A percentile compares a stretch with the other conserved stretches of the same genome.
Conservation (phyloP, 2,329 filamentous ascomycete genomes). For the Magnaporthales sp. region DNA sequence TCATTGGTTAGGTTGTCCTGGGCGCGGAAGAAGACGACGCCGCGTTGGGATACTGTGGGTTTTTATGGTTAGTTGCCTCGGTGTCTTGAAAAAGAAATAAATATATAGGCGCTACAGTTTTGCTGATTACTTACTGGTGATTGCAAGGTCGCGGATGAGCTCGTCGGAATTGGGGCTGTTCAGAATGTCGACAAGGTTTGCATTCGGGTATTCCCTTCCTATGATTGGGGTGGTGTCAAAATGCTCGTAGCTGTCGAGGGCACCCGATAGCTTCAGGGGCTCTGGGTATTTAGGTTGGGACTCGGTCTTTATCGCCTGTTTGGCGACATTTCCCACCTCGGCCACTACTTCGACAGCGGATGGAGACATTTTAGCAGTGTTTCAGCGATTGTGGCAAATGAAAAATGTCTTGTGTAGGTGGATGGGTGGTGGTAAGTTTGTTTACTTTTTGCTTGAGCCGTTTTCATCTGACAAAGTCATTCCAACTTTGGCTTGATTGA, state of each 20-base stretch:
- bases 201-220: slow-evolving; percentile 50
- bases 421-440: neutral
- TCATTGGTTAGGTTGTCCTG: slow-evolving; percentile 49
- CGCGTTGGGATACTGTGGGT: slow-evolving; percentile 46
- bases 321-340: slow-evolving; percentile 8
- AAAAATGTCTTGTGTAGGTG: neutral
- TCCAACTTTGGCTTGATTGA: too few relatives aligned
- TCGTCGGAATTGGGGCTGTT: slow-evolving; percentile 53
- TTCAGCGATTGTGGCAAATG: neutral
- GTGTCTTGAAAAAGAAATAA: neutral
- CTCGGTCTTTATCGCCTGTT: slow-evolving; percentile 3
- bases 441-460: neutral
- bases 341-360: slow-evolving; percentile 13
- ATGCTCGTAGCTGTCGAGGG: slow-evolving; percentile 39
- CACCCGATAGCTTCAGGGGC: slow-evolving; percentile 40
- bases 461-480: neutral
- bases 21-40: slow-evolving; percentile 56
- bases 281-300: slow-evolving; percentile 6
- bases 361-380: slow-evolving; percentile 13
- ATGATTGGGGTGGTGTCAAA: slow-evolving; percentile 55
- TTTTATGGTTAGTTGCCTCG: neutral
- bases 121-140: slow-evolving; percentile 45
- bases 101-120: neutral
- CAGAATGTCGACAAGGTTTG: slow-evolving; percentile 52
- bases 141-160: slow-evolving; percentile 55